These are phyloP conservation scores for Sisymbrium irio DNA, from an alignment of 345 rosid species.

Conservation along the genomic window DNA sequence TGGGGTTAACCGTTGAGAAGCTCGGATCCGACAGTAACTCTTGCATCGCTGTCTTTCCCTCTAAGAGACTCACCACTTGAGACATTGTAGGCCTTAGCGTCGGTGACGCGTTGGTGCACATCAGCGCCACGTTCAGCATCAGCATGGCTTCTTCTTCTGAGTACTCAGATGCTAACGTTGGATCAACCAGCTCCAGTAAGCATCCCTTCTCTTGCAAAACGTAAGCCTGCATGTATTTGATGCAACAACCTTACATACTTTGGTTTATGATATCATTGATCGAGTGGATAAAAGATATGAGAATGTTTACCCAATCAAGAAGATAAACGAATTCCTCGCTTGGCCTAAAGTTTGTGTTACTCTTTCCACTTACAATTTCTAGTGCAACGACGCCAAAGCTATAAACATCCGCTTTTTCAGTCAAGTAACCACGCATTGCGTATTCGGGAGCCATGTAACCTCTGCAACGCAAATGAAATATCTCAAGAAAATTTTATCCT, in stretches of 20 bases:
- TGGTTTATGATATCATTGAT: neutral
- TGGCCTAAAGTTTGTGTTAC: slow-evolving; percentile 76
- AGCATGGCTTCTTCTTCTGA: slow-evolving; percentile 67
- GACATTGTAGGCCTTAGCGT: slow-evolving; percentile 88
- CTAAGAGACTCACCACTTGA: slow-evolving; percentile 81
- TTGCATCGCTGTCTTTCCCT: slow-evolving; percentile 66
- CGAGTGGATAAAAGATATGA: neutral
- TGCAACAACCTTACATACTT: slow-evolving; percentile 6
- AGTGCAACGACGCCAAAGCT: slow-evolving; percentile 41
- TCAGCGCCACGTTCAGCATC: slow-evolving; percentile 73
- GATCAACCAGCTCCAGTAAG: slow-evolving; percentile 65
- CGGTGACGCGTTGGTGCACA: slow-evolving; percentile 81
- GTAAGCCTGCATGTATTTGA: slow-evolving; percentile 47
- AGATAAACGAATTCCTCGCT: slow-evolving; percentile 72
- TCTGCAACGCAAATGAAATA: slow-evolving; percentile 9
- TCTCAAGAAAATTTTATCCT: neutral
- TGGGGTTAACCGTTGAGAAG: slow-evolving; percentile 55
- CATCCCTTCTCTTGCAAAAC: slow-evolving; percentile 73
- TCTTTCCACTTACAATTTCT: slow-evolving; percentile 57
- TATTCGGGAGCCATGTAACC: slow-evolving; percentile 71
- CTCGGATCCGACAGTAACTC: slow-evolving; percentile 74
- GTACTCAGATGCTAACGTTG: slow-evolving; percentile 48
- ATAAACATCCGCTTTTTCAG: slow-evolving; percentile 49
- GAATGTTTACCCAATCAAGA: slow-evolving; percentile 67
- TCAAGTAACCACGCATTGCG: slow-evolving; percentile 84